Evolutionary conservation across 345 rosid species (phyloP).

Genomic region (Streptanthus diversifolius): DNA sequence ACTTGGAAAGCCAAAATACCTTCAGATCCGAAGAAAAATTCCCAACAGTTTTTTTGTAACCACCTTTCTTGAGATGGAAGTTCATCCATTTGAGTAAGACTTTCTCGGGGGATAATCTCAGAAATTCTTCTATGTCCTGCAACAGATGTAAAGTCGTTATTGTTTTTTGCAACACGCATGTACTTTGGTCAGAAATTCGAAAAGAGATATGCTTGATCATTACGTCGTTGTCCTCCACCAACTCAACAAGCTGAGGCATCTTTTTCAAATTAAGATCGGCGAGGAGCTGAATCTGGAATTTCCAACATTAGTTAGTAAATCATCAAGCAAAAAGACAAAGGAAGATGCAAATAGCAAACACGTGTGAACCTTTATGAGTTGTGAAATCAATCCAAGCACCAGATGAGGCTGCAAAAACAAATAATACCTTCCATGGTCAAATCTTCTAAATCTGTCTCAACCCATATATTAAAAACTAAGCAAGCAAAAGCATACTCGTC

Average conservation of each 20-base stretch:
- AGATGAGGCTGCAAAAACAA: slow-evolving; percentile 73
- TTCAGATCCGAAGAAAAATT: slow-evolving; percentile 89
- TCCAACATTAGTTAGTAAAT: slow-evolving; percentile 3
- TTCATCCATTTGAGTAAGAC: slow-evolving; percentile 88
- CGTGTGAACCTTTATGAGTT: slow-evolving; percentile 76
- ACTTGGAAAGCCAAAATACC: slow-evolving; percentile 40
- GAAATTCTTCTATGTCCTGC: slow-evolving; percentile 87
- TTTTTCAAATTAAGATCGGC: slow-evolving; percentile 91
- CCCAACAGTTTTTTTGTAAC: slow-evolving; percentile 73
- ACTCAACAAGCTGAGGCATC: slow-evolving; percentile 94
- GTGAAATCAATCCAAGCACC: slow-evolving; percentile 91
- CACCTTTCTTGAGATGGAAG: slow-evolving; percentile 88
- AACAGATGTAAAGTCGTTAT: not conserved
- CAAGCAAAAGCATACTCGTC: slow-evolving; percentile 56
- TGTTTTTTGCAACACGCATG: not conserved
- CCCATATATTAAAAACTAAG: slow-evolving; percentile 14
- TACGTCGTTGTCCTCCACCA: slow-evolving; percentile 81
- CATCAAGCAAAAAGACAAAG: not conserved
- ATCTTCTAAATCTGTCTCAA: not conserved
- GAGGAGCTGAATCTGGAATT: slow-evolving; percentile 72
- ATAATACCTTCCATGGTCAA: not conserved
- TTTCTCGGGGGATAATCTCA: slow-evolving; percentile 91
- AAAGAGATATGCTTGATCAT: slow-evolving; percentile 8
- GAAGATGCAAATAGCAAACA: not conserved
- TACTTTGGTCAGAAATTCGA: not conserved